Evolutionary conservation across 345 rosid genomes (phyloP).

Genomic region (Hibiscus syriacus): DNA sequence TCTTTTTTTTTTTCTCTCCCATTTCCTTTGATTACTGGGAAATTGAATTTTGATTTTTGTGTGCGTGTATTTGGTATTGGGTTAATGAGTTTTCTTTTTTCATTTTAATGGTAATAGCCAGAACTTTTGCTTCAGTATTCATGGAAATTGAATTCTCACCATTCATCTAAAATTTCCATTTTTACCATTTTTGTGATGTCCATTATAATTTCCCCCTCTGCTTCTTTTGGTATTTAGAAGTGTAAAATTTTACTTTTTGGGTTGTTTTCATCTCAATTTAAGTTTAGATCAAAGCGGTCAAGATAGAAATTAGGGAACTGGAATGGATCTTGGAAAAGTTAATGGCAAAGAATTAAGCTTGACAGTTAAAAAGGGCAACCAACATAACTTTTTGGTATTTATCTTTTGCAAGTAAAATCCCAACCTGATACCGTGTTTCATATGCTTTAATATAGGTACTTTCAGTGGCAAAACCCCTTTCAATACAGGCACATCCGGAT

Average conservation of each 20-base stretch:
- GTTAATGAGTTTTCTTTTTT: too few species aligned
- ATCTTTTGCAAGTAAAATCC: not conserved
- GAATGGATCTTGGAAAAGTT: not conserved
- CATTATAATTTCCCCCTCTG: too few species aligned
- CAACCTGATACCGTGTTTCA: not conserved
- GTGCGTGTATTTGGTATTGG: too few species aligned
- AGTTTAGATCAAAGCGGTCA: not conserved
- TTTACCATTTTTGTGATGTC: too few species aligned
- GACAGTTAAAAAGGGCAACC: not conserved
- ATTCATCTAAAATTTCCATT: too few species aligned
- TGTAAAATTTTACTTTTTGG: too few species aligned
- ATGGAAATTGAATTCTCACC: too few species aligned
- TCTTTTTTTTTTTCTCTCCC: too few species aligned
- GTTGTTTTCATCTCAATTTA: not conserved
- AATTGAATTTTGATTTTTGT: too few species aligned
- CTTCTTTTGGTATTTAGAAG: too few species aligned
- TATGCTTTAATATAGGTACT: conserved; percentile 49
- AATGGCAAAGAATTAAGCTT: not conserved
- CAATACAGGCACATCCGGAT: conserved; percentile 98
- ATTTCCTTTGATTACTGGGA: too few species aligned
- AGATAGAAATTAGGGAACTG: not conserved
- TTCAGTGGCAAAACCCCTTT: conserved; percentile 83
- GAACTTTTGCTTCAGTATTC: too few species aligned
- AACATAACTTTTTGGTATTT: not conserved
- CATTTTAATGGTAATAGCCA: not conserved